A percentile compares a stretch with the other conserved stretches of the same genome.
Evolutionary conservation across 176 grass and related monocot species (phyloP).

Genomic region (Avena eriantha): DNA sequence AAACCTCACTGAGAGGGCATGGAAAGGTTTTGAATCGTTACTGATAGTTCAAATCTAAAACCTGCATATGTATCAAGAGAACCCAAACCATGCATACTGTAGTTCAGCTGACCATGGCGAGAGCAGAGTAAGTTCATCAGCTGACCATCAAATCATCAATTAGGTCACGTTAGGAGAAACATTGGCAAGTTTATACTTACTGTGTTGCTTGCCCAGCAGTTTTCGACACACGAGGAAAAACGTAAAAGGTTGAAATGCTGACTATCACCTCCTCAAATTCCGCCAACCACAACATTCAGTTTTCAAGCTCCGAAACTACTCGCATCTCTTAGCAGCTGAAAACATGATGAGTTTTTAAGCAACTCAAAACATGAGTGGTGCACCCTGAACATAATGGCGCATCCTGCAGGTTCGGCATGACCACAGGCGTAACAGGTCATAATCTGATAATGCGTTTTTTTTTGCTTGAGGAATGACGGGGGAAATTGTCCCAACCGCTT

Average conservation of each 20-base stretch:
- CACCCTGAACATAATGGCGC: neutral
- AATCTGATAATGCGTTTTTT: neutral
- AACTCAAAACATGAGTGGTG: no score
- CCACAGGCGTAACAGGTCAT: neutral
- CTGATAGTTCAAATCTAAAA: neutral
- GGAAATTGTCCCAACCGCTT: no score
- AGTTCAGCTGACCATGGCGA: neutral
- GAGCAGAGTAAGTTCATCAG: neutral
- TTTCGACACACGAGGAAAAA: neutral
- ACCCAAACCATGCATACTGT: neutral
- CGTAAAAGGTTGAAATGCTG: neutral
- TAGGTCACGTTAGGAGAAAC: neutral
- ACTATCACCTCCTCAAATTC: neutral
- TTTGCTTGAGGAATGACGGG: no score
- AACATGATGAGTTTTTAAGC: neutral
- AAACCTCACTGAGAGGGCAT: no score
- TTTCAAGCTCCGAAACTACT: neutral
- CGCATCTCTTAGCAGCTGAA: neutral
- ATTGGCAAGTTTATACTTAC: neutral
- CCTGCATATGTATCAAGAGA: neutral
- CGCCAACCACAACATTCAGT: neutral
- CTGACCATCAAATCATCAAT: neutral
- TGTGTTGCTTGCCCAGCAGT: neutral
- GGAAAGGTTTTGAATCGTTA: neutral
- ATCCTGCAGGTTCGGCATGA: neutral